These are phyloP conservation scores for Podospora pseudocomata DNA, from an alignment of 495 filamentous ascomycete species.

Conservation along the genomic window DNA sequence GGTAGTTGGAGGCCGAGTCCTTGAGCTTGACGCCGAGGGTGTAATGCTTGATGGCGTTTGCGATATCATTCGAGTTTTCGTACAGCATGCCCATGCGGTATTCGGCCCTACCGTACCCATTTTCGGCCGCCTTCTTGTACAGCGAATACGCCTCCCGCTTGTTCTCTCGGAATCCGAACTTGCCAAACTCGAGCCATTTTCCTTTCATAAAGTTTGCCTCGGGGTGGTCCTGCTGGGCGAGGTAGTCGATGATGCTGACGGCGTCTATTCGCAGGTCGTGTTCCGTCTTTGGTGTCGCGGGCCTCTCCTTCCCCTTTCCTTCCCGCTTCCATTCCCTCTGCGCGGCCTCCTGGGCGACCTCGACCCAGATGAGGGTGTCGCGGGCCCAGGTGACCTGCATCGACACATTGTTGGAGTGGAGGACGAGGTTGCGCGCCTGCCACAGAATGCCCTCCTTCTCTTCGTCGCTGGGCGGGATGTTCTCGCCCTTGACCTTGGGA, in stretches of 20 bases:
- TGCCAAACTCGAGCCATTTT: conserved; percentile 98
- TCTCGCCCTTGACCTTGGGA: conserved; percentile 78
- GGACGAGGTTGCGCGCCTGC: conserved; percentile 71
- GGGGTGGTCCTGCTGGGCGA: conserved; percentile 87
- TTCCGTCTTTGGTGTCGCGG: conserved; percentile 78
- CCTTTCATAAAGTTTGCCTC: conserved; percentile 92
- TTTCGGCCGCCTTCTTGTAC: conserved; percentile 81
- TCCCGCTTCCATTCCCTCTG: conserved; percentile 57
- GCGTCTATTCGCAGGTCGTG: conserved; percentile 85
- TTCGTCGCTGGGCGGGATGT: conserved; percentile 91
- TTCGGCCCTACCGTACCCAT: conserved; percentile 88
- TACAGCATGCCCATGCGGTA: conserved; percentile 99
- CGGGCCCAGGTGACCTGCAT: conserved; percentile 97
- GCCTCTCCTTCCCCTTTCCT: conserved; percentile 57
- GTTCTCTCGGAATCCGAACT: conserved; percentile 82
- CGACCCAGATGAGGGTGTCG: conserved; percentile 84
- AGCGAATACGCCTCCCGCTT: conserved; percentile 89
- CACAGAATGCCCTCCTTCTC: conserved; percentile 86
- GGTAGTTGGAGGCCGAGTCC: conserved; percentile 93
- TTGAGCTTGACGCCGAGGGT: conserved; percentile 66
- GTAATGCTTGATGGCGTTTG: conserved; percentile 89
- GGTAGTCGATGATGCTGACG: conserved; percentile 82
- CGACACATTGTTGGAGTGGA: conserved; percentile 91
- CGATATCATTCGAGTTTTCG: conserved; percentile 84
- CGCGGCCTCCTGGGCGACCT: conserved; percentile 70